These are phyloP conservation scores for Rhizopogon sp. DNA, from an alignment of 768 basidiomycete genomes.

Conservation along the genomic window DNA sequence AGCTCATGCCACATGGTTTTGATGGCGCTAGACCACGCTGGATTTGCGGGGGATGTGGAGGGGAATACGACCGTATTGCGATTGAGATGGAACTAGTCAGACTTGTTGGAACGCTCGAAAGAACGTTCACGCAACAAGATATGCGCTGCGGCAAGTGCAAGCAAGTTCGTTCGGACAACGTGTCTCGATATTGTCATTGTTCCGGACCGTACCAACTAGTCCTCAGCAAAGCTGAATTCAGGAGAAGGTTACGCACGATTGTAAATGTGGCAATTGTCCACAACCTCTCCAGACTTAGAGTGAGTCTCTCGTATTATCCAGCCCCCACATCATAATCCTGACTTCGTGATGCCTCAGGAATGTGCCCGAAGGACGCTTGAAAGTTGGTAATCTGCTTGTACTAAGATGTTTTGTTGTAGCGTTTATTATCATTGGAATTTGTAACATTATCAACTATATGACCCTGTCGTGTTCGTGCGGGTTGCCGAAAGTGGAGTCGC, in stretches of 20 bases:
- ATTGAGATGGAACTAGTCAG: conserved; percentile 88
- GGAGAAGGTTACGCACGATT: conserved; percentile 71
- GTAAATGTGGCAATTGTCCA: conserved; percentile 79
- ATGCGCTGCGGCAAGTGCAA: conserved; percentile 84
- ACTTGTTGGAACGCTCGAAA: conserved; percentile 63
- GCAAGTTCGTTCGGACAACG: conserved; percentile 85
- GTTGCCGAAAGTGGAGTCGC: no score
- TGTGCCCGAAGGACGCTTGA: conserved; percentile 34
- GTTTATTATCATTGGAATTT: not conserved
- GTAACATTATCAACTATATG: not conserved
- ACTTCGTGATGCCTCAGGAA: conserved; percentile 22
- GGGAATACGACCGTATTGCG: conserved; percentile 82
- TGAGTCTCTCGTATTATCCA: conserved; percentile 24
- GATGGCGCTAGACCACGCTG: conserved; percentile 51
- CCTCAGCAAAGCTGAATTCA: conserved; percentile 65
- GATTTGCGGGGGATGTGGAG: conserved; percentile 67
- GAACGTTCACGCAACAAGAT: conserved; percentile 84
- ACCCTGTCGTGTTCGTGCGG: not conserved
- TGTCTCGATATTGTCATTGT: conserved; percentile 81
- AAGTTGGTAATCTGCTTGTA: conserved; percentile 25
- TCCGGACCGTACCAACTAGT: conserved; percentile 80
- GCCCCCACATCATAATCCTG: not conserved
- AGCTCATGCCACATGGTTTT: conserved; percentile 59
- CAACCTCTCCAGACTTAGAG: conserved; percentile 63
- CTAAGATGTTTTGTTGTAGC: not conserved